Evolutionary conservation across 371 early-diverging fungal genomes (phyloP), one percentile per base, ranked within the genome.

Genomic region (Zopfochytrium polystomum): DNA sequence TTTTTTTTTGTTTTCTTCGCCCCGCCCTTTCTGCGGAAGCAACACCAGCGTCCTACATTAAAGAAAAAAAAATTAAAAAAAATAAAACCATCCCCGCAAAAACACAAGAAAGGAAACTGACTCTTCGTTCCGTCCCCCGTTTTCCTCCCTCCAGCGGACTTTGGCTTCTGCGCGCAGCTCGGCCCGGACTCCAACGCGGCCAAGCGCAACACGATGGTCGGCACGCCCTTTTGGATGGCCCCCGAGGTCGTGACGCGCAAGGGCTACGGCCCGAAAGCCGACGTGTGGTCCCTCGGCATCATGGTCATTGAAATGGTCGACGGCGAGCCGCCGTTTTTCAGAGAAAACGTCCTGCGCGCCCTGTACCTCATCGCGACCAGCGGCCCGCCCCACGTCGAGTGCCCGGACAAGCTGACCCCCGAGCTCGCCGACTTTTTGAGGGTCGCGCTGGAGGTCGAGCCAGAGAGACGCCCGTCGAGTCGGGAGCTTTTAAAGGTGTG

Each of bases 271-370:
- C 71, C 90, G 23, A 75, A 72, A 43, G 92, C 93, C 30, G 99
- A 99, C 71, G 85, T 96, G 30, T 99, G 99, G 99, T 90, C 91
- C 5, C 74, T 96, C 9, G 99, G 96, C 5, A 96, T 98, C 66
- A 90, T 96, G 89, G 91, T 94, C 0, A 97, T 96, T 67, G 97
- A 99, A 76, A 92, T 98, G 93, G 86, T 96, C 66, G 95, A 97
- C 71, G 91, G 91, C 54, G 95, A 93, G 76, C 96, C 96, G 27
- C 99, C 99, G 26, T 98, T 95, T 70, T 73, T 95, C 68, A 90
- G 93, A 55, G 94, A 93, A 74, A 91, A 95, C 62, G 94, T 93
- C 5, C 78, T 96, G 52, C 90, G 90, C 77, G 97, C 97, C 0
- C 79, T 96, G 26, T 95, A 94, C 68, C 72, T 95, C 59, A 95